phyloP scores from a whole-genome alignment of 208 protist genomes.

The Willaertia magna region DNA sequence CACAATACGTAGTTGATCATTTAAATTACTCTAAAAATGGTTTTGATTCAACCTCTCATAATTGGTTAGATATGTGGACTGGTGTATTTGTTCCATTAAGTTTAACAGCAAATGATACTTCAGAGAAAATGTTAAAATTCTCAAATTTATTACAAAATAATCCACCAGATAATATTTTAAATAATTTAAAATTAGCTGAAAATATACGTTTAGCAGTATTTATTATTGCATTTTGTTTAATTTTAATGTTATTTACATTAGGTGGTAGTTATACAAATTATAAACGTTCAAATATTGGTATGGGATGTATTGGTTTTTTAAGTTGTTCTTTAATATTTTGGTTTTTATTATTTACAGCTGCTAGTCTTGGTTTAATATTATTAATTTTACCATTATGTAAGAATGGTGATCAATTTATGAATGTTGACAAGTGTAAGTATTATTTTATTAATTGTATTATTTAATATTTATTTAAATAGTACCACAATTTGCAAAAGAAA shows the following conservation, averaged over 20 bases:
- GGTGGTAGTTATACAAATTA: background rate
- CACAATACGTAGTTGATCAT: background rate
- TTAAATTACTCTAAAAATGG: background rate
- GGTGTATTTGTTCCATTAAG: background rate
- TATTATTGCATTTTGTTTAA: background rate
- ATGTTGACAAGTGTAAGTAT: background rate
- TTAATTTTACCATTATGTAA: background rate
- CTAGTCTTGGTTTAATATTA: background rate
- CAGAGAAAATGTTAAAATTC: no score
- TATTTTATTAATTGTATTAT: background rate
- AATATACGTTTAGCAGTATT: background rate
- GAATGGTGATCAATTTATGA: background rate
- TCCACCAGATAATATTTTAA: background rate
- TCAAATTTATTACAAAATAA: background rate
- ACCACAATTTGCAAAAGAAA: background rate
- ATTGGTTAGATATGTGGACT: background rate
- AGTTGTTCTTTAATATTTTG: background rate
- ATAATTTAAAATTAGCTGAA: background rate
- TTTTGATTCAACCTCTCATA: background rate
- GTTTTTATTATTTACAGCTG: background rate
- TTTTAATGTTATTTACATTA: background rate
- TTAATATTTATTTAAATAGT: background rate
- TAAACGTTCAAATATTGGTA: background rate
- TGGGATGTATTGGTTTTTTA: background rate
- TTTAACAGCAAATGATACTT: no score